Evolutionary conservation across 1,139 yeast genomes (phyloP).

Genomic region (Suhomyces yuchorum): DNA sequence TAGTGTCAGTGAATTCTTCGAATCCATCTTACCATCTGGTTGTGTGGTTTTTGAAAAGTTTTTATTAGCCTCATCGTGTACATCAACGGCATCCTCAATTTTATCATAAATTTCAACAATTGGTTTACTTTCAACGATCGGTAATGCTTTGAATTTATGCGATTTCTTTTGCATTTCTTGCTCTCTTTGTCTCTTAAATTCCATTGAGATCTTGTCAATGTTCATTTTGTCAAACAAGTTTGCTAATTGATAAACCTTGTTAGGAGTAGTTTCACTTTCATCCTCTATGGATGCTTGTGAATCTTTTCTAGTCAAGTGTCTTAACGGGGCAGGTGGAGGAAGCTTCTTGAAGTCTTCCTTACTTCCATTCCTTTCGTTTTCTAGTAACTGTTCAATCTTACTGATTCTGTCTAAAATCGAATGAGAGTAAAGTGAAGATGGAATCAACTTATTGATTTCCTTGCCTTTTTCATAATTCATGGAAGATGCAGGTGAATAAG

Average conservation of each 20-base stretch:
- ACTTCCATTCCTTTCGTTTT: slow-evolving; percentile 19
- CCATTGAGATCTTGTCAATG: slow-evolving; percentile 78
- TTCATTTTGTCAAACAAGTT: slow-evolving; percentile 74
- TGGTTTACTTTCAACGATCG: slow-evolving; percentile 78
- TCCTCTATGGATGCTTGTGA: slow-evolving; percentile 14
- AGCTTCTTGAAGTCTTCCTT: slow-evolving; percentile 16
- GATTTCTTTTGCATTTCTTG: slow-evolving; percentile 64
- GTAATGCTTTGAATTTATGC: slow-evolving; percentile 70
- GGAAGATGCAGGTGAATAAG: slow-evolving; percentile 4
- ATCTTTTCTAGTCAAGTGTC: slow-evolving; percentile 18
- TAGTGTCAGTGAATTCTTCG: slow-evolving; percentile 2
- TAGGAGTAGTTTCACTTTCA: slow-evolving; percentile 14
- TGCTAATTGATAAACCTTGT: slow-evolving; percentile 62
- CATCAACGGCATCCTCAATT: slow-evolving; percentile 81
- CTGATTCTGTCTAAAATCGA: slow-evolving; percentile 31
- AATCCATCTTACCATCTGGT: background rate
- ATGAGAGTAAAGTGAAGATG: slow-evolving; percentile 25
- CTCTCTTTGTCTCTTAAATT: slow-evolving; percentile 86
- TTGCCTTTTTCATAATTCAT: slow-evolving; percentile 18
- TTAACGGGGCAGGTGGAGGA: slow-evolving; percentile 21
- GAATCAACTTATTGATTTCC: slow-evolving; percentile 28
- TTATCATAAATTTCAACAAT: slow-evolving; percentile 90
- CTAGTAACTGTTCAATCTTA: slow-evolving; percentile 30
- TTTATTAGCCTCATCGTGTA: slow-evolving; percentile 27
- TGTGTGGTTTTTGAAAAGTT: slow-evolving; percentile 8